A percentile compares a stretch with the other conserved stretches of the same genome.
Evolutionary conservation across 768 basidiomycete species (phyloP).

Genomic region (Chalciporus piperatus): DNA sequence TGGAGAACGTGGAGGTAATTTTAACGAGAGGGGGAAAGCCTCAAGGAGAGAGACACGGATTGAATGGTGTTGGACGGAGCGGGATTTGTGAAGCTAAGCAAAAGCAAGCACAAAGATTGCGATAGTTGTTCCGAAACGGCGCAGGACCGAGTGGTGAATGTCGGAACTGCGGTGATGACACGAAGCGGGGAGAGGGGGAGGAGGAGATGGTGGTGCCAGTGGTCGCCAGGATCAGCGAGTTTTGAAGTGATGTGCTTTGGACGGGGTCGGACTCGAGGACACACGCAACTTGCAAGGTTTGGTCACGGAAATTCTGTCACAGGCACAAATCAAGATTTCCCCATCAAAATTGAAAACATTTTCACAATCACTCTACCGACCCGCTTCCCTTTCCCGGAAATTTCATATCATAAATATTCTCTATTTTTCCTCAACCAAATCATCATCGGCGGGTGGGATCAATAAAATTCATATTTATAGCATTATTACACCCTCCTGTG

Average conservation of each 20-base stretch:
- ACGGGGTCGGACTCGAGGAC: no score
- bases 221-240: neutral
- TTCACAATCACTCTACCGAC: slow-evolving; percentile 19
- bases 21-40: neutral
- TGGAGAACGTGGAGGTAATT: neutral
- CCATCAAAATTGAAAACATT: slow-evolving; percentile 31
- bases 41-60: neutral
- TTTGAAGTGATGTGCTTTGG: neutral
- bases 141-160: no score
- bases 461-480: neutral
- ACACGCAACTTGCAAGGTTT: slow-evolving; percentile 17
- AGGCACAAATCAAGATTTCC: slow-evolving; percentile 29
- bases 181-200: neutral
- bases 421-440: slow-evolving; percentile 3
- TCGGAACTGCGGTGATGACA: no score
- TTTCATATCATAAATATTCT: slow-evolving; percentile 22
- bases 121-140: slow-evolving; percentile 9
- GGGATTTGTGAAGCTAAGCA: neutral
- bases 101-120: slow-evolving; percentile 7
- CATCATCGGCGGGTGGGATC: neutral
- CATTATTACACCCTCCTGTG: slow-evolving; percentile 2
- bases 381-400: slow-evolving; percentile 3
- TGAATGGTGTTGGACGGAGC: neutral
- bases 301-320: slow-evolving; percentile 35
- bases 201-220: no score